Evolutionary conservation across 148 eudicot genomes (phyloP).

Genomic region (Rhododendron simsii): DNA sequence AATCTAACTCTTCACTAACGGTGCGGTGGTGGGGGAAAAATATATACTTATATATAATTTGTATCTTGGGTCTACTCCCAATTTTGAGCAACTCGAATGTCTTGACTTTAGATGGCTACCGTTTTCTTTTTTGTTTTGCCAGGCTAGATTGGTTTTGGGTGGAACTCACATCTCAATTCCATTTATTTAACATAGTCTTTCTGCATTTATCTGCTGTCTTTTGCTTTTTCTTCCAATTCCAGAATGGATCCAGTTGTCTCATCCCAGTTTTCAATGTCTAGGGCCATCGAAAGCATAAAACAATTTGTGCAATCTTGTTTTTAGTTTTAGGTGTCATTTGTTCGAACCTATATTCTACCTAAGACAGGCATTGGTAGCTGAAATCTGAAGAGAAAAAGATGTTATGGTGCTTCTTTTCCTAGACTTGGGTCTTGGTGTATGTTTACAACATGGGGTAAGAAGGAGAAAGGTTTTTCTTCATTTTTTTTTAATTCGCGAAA

Average conservation of each 20-base stretch:
- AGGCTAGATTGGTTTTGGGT: background rate
- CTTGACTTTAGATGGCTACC: background rate
- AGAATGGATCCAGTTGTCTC: slow-evolving; percentile 3
- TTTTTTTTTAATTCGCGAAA: no score
- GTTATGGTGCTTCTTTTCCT: background rate
- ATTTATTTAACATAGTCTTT: background rate
- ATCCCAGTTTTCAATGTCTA: background rate
- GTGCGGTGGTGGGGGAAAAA: background rate
- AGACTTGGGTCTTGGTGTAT: background rate
- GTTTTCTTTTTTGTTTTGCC: background rate
- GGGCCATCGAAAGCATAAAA: background rate
- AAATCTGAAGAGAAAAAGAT: background rate
- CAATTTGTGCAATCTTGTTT: background rate
- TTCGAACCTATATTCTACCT: background rate
- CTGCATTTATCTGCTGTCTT: background rate
- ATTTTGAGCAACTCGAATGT: background rate
- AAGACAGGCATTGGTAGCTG: background rate
- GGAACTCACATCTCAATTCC: background rate
- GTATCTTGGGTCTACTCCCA: background rate
- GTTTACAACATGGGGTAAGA: background rate
- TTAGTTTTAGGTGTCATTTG: background rate
- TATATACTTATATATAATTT: background rate
- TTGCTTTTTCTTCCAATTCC: background rate
- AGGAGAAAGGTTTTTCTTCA: background rate
- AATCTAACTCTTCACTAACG: background rate